These are phyloP conservation scores for Tolypocladium guangdongense DNA, from an alignment of 2,329 filamentous ascomycete species.

Conservation along the genomic window DNA sequence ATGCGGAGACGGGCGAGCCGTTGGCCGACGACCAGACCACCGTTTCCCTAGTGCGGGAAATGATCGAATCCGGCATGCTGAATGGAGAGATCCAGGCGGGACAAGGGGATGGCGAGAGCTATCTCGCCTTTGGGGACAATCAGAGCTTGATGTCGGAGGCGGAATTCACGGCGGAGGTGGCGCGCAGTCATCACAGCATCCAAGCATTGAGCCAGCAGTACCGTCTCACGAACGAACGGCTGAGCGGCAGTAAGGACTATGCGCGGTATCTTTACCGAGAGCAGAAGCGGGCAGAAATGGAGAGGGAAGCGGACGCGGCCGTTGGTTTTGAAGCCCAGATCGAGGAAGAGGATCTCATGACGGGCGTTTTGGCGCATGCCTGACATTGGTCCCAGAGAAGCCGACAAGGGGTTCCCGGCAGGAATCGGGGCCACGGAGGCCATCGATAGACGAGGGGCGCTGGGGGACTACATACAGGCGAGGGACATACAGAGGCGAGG, in stretches of 20 bases:
- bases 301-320: conserved; percentile 19
- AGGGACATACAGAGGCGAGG: not conserved
- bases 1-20: conserved; percentile 38
- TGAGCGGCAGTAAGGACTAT: conserved; percentile 47
- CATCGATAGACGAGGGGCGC: not conserved
- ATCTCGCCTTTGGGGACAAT: conserved; percentile 39
- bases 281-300: conserved; percentile 34
- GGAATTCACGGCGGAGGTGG: conserved; percentile 38
- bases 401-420: not conserved
- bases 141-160: conserved; percentile 34
- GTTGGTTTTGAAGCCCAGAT: conserved; percentile 35
- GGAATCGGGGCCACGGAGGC: not conserved
- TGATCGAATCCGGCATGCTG: conserved; percentile 45
- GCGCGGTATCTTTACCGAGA: conserved; percentile 35
- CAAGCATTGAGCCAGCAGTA: conserved; percentile 35
- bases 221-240: conserved; percentile 39
- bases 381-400: not conserved
- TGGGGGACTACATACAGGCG: not conserved
- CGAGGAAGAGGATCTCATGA: conserved; percentile 54
- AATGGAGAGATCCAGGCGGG: conserved; percentile 39
- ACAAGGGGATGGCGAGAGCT: conserved; percentile 27
- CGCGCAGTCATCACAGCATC: conserved; percentile 28
- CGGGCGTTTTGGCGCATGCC: conserved; percentile 22
- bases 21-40: conserved; percentile 32
- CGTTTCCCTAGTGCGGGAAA: conserved; percentile 36